Evolutionary conservation across 2,329 filamentous ascomycete species (phyloP).

Genomic region (Exophiala spinifera): DNA sequence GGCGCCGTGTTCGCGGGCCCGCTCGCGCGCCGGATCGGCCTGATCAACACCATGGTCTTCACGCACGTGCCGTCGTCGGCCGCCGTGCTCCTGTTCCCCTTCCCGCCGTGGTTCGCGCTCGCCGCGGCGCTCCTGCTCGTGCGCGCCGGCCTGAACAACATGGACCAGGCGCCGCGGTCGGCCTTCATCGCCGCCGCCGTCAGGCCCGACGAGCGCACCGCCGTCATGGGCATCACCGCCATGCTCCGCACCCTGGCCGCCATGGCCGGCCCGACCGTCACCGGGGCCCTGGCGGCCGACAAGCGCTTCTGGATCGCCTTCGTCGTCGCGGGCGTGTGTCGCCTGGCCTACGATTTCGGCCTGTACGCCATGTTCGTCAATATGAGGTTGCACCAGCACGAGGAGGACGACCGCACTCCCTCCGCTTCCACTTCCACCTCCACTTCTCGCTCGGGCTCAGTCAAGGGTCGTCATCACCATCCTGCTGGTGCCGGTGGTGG

Average conservation of each 20-base stretch:
- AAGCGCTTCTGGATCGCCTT: slow-evolving; percentile 62
- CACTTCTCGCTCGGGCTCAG: too few relatives aligned
- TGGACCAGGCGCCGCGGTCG: slow-evolving; percentile 66
- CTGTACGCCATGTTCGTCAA: slow-evolving; percentile 60
- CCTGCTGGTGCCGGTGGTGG: too few relatives aligned
- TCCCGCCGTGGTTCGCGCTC: slow-evolving; percentile 50
- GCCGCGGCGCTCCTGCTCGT: slow-evolving; percentile 58
- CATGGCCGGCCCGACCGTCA: slow-evolving; percentile 54
- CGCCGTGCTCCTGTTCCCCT: slow-evolving; percentile 59
- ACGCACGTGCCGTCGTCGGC: slow-evolving; percentile 61
- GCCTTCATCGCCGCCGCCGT: slow-evolving; percentile 67
- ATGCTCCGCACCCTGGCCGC: slow-evolving; percentile 60
- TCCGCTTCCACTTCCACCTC: too few relatives aligned
- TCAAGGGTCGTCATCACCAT: too few relatives aligned
- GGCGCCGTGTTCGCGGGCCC: slow-evolving; percentile 58
- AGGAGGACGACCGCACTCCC: slow-evolving; percentile 26
- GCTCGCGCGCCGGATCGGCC: slow-evolving; percentile 55
- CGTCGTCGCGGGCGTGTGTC: slow-evolving; percentile 53
- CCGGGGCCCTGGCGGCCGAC: slow-evolving; percentile 53
- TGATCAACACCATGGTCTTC: slow-evolving; percentile 65
- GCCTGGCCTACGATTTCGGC: slow-evolving; percentile 58
- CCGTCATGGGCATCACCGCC: slow-evolving; percentile 66
- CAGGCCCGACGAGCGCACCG: slow-evolving; percentile 62
- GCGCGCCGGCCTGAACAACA: slow-evolving; percentile 62
- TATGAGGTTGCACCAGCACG: slow-evolving; percentile 51